Base-by-base conservation (phyloP, 2,329 filamentous ascomycete genomes). In the Bipolaris cookei region DNA sequence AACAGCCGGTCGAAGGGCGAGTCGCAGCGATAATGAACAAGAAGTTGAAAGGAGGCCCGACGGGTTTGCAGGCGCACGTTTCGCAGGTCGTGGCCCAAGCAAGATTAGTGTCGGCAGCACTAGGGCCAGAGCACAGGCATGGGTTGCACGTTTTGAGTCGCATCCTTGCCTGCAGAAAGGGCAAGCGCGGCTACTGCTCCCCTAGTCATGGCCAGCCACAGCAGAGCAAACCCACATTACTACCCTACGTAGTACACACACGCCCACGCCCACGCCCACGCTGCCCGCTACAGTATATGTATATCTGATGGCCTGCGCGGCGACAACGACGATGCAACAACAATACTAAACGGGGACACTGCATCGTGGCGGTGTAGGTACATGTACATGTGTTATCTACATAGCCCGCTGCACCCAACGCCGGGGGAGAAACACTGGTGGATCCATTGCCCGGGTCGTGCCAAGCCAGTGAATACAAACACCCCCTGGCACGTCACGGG, bases 21-120 rank as follows among this genome's bases (percentile, higher is more conserved):
- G 54, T 16, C 35, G 41, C 41, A 41, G 47, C 14, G 35, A 37
- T 23, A 42, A 37, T 23, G 44, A 50, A 42, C 51, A 54, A 39
- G 51, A 54, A 48, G 58, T 55, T 61, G 62, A 69, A 66, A 65
- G 69, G 65, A 65, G 68, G 62, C 56, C 50, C 56, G 60, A 57
- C 55, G 62, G 65, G 65, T 65, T 67, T 67, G 63, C 62, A 61
- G 60, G 58, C 59, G 53, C 60, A 54, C 56, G 58, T 55, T 62
- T 71, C 56, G 62, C 66, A 62, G 66, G 64, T 44, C 65, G 64
- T 64, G 58, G 53, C 54, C 54, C 39, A 49, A 51, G 46, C 18
- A n/a, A 41, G 53, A 25, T 34, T 57, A 57, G 54, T 20, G 54
- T 57, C 54, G 54, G 50, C 50, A 44, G 50, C 35, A 54, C 50